These are phyloP conservation scores for Phytophthora megakarya DNA, from an alignment of 352 stramenopile species.

Conservation along the genomic window DNA sequence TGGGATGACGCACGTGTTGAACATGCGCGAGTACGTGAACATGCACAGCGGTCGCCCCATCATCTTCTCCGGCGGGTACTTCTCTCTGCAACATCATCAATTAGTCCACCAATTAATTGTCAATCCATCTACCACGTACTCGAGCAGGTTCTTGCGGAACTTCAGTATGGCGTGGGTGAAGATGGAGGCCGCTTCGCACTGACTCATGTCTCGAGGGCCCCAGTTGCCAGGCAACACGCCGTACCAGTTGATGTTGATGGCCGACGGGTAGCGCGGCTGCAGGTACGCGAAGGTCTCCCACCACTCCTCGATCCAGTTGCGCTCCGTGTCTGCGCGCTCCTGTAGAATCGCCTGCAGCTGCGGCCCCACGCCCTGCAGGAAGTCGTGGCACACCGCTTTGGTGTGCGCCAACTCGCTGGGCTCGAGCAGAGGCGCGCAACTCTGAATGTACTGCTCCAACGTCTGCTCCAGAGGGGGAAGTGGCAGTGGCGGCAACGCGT, in stretches of 20 bases:
- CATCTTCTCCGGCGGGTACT: constrained; percentile 93
- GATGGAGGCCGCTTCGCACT: constrained; percentile 88
- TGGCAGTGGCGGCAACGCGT: constrained; percentile 92
- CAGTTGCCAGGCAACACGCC: constrained; percentile 95
- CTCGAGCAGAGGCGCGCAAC: constrained; percentile 90
- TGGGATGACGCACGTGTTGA: constrained; percentile 97
- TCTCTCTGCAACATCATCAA: constrained; percentile 60
- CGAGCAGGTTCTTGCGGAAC: constrained; percentile 93
- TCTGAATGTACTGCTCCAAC: constrained; percentile 92
- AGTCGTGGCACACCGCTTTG: constrained; percentile 91
- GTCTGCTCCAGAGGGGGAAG: constrained; percentile 94
- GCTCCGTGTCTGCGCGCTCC: constrained; percentile 81
- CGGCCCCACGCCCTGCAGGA: constrained; percentile 85
- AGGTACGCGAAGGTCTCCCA: constrained; percentile 98
- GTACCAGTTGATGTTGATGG: constrained; percentile 98
- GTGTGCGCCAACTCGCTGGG: constrained; percentile 89
- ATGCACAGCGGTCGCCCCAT: constrained; percentile 94
- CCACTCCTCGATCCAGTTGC: constrained; percentile 94
- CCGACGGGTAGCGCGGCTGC: constrained; percentile 93
- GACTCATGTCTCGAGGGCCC: constrained; percentile 91
- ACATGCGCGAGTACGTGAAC: constrained; percentile 94
- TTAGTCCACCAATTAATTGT: not conserved
- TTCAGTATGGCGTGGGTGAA: constrained; percentile 87
- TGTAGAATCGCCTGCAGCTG: constrained; percentile 91
- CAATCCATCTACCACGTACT: constrained; percentile 55